Base-by-base conservation (phyloP, 164 flowering plant species). In the Aristolochia contorta region DNA sequence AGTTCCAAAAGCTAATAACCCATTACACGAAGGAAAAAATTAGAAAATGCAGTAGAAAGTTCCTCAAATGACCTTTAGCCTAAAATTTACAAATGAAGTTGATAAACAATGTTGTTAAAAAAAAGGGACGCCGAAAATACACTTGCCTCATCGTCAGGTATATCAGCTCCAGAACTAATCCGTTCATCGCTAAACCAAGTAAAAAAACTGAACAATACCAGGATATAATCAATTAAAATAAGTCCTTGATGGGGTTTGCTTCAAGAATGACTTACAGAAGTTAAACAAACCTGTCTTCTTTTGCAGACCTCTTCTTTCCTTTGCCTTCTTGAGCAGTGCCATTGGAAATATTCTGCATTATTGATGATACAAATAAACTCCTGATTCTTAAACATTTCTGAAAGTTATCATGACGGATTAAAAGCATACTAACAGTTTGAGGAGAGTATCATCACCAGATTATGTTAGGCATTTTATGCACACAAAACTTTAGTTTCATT, bases 141-240 rank as follows among this genome's bases (percentile, higher is more conserved):
- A 71, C 69, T 51, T 69, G 84, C 97, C 82, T 87, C 91, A 71
- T 85, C 92, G 48, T 78, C 74, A 60, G 19, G 27, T 3, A 21
- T 19, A 82, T 67, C 33, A 75, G 88, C 23, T 74, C 86, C 19
- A 55, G 32, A 47, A 61, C 61, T n/a, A 75, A 85, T 56, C 82
- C 77, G 47, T 57, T 66, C 48, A 71, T 82, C 82, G 60, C 72
- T 74, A 64, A 90, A 90, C 91, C 94, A 90, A 67, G 61, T 72
- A 72, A 90, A 84, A 79, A 90, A 90, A 69, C 97, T 89, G 82
- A 72, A 21, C 7, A 37, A 10, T 37, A 37, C 43, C 33, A 48
- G 62, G 27, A 68, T 12, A 6, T 41, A 15, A 23, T 18, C 16
- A 16, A 23, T 47, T 20, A 59, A 10, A 47, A 25, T 3, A 24